Evolutionary conservation across 371 early-diverging fungal species (phyloP), one percentile per base, ranked within the genome.

Genomic region (Globomyces sp.): DNA sequence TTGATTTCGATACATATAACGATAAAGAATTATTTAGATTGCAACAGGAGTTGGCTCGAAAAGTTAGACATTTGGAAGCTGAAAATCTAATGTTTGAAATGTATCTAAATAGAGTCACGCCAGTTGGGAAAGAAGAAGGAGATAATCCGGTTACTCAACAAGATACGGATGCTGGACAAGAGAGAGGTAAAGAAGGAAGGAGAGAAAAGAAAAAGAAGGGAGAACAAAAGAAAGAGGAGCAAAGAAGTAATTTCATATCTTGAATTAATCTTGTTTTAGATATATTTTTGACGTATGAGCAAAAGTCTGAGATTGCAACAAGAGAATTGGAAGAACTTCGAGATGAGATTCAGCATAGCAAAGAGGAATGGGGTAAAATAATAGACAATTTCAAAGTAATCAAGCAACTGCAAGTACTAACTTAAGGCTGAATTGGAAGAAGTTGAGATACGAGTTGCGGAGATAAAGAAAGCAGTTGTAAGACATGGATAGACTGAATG

Each of bases 271-370:
- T 24, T 24, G 24, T 24, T 24, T 24, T 24, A 24, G 71, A 49
- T 74, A 64, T 79, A 11, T 67, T 72, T n/a, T 62, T 83, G 52
- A 83, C 82, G 39, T 68, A 78, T 0, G 83, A 83, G 65, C 84
- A 83, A 53, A 82, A 81, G 60, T 40, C 74, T 3, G 84, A 83
- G 68, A 80, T 83, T 58, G 84, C 84, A 3, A 82, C 80, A 41
- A 52, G 84, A 9, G 84, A 81, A 66, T 67, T 83, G 44, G 84
- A 83, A 53, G 84, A 83, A 66, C 64, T 80, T 45, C 62, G 72
- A 42, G 82, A 83, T 61, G 81, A 83, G 66, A 77, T 82, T 50
- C 79, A 83, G 64, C 63, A 63, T 58, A 71, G 76, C 60, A 77
- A 76, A 71, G 79, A 77, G 62, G 83, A 80, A 57, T 82, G 83